Conservation (phyloP, 768 basidiomycete species). For the Atractiella rhizophila region DNA sequence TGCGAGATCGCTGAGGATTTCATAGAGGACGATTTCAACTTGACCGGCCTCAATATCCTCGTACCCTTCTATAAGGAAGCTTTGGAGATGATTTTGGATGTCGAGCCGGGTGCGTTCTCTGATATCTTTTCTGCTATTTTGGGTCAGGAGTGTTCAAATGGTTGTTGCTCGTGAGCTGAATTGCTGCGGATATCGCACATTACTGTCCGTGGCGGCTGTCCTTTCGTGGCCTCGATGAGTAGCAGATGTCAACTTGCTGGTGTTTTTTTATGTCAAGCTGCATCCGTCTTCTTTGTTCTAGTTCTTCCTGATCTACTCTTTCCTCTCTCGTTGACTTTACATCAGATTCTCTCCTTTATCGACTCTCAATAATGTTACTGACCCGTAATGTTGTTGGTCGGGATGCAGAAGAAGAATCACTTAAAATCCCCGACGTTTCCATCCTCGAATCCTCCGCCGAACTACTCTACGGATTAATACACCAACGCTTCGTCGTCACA, state of each 20-base stretch:
- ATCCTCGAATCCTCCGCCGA: constrained; percentile 96
- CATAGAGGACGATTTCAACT: constrained; percentile 97
- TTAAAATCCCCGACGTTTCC: constrained; percentile 90
- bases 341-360: neutral
- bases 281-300: neutral
- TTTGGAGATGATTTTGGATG: constrained; percentile 98
- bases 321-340: neutral
- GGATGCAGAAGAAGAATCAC: constrained; percentile 44
- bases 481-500: constrained; percentile 90
- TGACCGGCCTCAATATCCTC: constrained; percentile 80
- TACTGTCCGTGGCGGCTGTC: too few species aligned
- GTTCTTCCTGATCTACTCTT: too few species aligned
- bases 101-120: constrained; percentile 65
- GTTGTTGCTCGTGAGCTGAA: neutral
- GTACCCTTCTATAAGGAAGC: constrained; percentile 99
- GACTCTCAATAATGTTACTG: neutral
- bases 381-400: neutral
- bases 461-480: constrained; percentile 86
- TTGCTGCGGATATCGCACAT: neutral
- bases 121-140: neutral
- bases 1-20: constrained; percentile 36
- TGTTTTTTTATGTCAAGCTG: neutral
- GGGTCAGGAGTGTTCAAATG: neutral
- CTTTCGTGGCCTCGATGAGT: too few species aligned
- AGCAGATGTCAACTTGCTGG: neutral